These are phyloP conservation scores for Salix brachista DNA, from an alignment of 345 rosid species.

Conservation along the genomic window DNA sequence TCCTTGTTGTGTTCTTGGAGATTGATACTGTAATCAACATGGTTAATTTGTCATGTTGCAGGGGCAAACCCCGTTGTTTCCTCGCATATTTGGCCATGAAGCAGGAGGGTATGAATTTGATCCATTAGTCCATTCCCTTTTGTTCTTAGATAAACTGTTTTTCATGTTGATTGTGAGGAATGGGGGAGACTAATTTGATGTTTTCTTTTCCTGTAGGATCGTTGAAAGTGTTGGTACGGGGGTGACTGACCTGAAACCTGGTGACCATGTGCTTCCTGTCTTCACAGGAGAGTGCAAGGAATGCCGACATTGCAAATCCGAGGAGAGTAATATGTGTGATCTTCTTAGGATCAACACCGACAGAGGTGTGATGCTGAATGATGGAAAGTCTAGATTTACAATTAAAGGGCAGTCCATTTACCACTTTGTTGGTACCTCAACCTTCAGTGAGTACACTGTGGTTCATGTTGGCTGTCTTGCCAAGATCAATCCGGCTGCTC, in stretches of 20 bases:
- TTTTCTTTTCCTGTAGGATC: neutral
- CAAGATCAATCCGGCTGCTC: conserved; percentile 48
- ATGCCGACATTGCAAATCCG: conserved; percentile 31
- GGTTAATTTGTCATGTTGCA: neutral
- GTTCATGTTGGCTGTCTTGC: conserved; percentile 39
- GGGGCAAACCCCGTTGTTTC: conserved; percentile 18
- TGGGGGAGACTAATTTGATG: neutral
- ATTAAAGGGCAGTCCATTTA: conserved; percentile 36
- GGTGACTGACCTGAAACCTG: conserved; percentile 33
- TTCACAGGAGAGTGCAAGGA: conserved; percentile 41
- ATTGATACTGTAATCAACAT: neutral
- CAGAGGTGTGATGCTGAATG: conserved; percentile 34
- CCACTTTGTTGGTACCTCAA: conserved; percentile 43
- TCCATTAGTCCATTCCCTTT: neutral
- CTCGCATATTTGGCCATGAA: conserved; percentile 21
- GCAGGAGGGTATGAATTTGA: conserved; percentile 12
- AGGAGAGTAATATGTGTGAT: conserved; percentile 37
- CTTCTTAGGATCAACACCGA: conserved; percentile 40
- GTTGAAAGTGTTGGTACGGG: conserved; percentile 46
- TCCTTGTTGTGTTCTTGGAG: neutral
- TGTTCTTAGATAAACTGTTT: neutral
- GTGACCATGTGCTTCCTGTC: conserved; percentile 42
- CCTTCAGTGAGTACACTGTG: conserved; percentile 42
- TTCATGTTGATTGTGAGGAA: neutral
- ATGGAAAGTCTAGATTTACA: conserved; percentile 39